Evolutionary conservation across 1,284 basidiomycete genomes (phyloP), one percentile per base, ranked within the genome.

Genomic region (Cryptococcus sp.): DNA sequence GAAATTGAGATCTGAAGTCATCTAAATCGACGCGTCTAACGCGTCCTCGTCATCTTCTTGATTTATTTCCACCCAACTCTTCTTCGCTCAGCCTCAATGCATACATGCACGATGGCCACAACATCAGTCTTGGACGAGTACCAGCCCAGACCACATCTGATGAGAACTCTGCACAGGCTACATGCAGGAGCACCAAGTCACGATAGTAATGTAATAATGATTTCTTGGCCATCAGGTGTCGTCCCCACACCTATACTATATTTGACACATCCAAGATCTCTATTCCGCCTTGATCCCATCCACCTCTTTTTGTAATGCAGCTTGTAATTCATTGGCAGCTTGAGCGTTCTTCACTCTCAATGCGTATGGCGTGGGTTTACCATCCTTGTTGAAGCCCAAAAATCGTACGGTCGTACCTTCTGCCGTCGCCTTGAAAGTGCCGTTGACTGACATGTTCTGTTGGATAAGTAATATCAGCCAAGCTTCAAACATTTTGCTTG

Each of bases 341-440:
- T 83, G 83, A 58, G 86, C 84, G 7, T 83, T 86, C 73, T 85
- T 85, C 41, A 87, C 79, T 22, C 86, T 82, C 43, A 91, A 72
- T 60, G 79, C 83, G 74, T 86, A 91, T 8, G 85, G 83, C 51
- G 82, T 81, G 39, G 85, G 80, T 23, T 75, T 75, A 34, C 83
- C 85, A 19, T 71, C 63, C 20, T 61, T 52, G 52, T 72, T 70
- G 25, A 69, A 66, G 13, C 75, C 75, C 2, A 68, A 16, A 52
- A 77, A 77, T 46, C 66, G 67, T 34, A 77, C 50, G 20, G 46
- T 53, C 15, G 58, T 59, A 3, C 59, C 65, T 4, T 72, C 68
- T 17, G 61, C 59, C 17, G 62, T 61, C 1, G 70, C 66, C 6
- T 65, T 65, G 46, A 74, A 65, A 0, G 57, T 54, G 3, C 45